These are phyloP conservation scores for Coix lacrymajobi DNA, from an alignment of 176 grass and related monocot species.

Conservation along the genomic window DNA sequence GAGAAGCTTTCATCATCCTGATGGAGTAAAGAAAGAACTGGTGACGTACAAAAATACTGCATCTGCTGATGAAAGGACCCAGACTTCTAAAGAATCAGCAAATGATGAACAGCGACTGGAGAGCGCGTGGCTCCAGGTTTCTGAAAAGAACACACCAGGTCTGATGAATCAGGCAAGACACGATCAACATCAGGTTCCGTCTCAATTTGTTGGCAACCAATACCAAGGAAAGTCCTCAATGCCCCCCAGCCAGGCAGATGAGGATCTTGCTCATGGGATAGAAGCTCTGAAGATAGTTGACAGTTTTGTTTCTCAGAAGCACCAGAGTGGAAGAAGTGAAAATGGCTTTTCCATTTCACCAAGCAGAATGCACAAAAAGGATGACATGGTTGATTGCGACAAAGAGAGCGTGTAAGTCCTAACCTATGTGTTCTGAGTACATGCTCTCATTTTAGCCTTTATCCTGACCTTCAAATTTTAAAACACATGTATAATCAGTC, in stretches of 20 bases:
- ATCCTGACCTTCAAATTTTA: neutral
- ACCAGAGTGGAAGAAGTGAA: constrained; percentile 17
- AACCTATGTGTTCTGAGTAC: neutral
- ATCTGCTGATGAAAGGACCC: neutral
- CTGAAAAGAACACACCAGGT: constrained; percentile 45
- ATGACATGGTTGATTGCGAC: constrained; percentile 37
- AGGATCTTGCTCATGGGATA: constrained; percentile 56
- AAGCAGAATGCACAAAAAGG: constrained; percentile 56
- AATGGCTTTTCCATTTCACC: constrained; percentile 54
- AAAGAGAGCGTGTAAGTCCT: constrained; percentile 61
- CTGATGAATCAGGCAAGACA: constrained; percentile 39
- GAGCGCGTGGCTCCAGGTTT: constrained; percentile 67
- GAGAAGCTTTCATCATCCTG: constrained; percentile 35
- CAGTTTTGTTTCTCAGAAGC: constrained; percentile 23
- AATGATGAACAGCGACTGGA: constrained; percentile 62
- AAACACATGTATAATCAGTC: neutral
- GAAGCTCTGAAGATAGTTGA: constrained; percentile 50
- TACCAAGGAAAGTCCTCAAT: constrained; percentile 22
- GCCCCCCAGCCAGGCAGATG: constrained; percentile 36
- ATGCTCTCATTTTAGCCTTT: neutral
- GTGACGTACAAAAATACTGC: constrained; percentile 12
- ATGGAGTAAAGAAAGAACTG: constrained; percentile 27
- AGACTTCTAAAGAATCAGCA: constrained; percentile 17
- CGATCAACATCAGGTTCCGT: constrained; percentile 51
- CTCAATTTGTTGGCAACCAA: constrained; percentile 33